These are phyloP conservation scores for Drechslera avenae DNA, from an alignment of 2,329 filamentous ascomycete species.

Conservation along the genomic window DNA sequence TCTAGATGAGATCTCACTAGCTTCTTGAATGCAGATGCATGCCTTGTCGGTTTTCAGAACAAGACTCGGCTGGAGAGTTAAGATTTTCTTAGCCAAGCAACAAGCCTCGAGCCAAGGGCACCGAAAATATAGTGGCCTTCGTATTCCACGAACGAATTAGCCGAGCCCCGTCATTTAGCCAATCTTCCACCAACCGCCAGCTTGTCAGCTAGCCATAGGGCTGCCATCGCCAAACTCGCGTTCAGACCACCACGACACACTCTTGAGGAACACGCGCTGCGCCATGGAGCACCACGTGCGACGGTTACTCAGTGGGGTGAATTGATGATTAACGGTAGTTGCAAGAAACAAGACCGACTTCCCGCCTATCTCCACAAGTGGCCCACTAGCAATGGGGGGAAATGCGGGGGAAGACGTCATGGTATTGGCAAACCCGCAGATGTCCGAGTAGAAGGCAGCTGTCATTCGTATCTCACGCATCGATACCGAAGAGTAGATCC, in stretches of 20 bases:
- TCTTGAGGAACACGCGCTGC: too few relatives aligned
- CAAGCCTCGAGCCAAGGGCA: constrained; percentile 11
- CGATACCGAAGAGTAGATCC: too few relatives aligned
- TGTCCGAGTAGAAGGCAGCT: background rate
- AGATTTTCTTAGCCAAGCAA: constrained; percentile 9
- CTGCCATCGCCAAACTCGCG: background rate
- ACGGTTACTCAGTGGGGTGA: background rate
- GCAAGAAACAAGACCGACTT: background rate
- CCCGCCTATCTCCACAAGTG: background rate
- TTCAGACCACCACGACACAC: too few relatives aligned
- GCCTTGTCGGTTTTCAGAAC: background rate
- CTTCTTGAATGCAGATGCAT: background rate
- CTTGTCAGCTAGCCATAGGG: background rate
- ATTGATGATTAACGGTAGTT: background rate
- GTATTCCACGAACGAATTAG: constrained; percentile 1
- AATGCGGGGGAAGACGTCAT: constrained; percentile 13
- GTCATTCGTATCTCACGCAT: too few relatives aligned
- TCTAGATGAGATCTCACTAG: background rate
- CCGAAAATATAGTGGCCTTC: background rate
- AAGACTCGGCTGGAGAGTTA: constrained; percentile 1
- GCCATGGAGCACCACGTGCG: too few relatives aligned
- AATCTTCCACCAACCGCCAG: background rate
- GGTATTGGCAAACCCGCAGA: background rate
- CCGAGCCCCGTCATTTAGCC: constrained; percentile 3
- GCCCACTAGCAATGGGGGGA: background rate